Evolutionary conservation across 1,284 basidiomycete species (phyloP).

Genomic region (Mrakiaceae sp.): DNA sequence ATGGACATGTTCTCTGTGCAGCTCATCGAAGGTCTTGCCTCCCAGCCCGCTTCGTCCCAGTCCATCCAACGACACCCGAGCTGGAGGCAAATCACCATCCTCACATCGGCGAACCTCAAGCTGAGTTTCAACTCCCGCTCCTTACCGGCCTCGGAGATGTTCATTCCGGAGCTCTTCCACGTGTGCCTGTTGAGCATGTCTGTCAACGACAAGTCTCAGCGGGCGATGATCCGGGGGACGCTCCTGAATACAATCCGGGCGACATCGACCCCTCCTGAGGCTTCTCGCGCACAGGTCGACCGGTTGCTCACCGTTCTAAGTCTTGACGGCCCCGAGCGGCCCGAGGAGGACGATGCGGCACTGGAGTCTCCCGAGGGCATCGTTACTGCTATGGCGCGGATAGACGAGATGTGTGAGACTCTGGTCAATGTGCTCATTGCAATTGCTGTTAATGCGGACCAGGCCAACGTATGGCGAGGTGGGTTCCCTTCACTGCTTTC

Average conservation of each 20-base stretch:
- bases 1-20: background rate
- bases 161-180: background rate
- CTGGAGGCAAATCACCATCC: background rate
- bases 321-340: background rate
- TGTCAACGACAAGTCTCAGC: background rate
- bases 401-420: no score
- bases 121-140: background rate
- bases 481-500: background rate
- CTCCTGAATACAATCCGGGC: background rate
- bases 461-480: slow-evolving; percentile 6
- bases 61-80: background rate
- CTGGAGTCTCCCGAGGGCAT: background rate
- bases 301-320: background rate
- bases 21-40: background rate
- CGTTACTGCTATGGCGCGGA: background rate
- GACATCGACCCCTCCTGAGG: background rate
- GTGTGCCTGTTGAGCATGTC: slow-evolving; percentile 1
- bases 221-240: background rate
- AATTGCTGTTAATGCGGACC: background rate
- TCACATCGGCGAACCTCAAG: background rate
- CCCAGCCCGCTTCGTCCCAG: background rate
- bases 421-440: background rate
- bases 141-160: background rate
- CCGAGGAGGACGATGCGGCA: background rate
- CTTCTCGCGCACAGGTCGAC: background rate